Base-by-base conservation (phyloP, 2,329 filamentous ascomycete genomes). In the Rhynchosporium graminicola region DNA sequence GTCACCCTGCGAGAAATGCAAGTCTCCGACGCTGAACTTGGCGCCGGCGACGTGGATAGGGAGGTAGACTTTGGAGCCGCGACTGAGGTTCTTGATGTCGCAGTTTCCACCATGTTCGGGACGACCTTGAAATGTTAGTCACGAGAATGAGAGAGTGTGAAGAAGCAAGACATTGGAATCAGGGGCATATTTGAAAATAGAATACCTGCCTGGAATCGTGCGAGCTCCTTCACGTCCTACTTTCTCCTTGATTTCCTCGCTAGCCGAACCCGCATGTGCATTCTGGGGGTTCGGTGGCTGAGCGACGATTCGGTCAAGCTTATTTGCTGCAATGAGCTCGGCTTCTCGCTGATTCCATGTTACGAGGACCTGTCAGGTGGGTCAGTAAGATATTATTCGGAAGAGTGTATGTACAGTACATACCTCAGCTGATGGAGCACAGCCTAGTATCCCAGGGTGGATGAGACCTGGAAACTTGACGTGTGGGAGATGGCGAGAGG, bases 401-500 rank as follows among this genome's bases (percentile, higher is more conserved):
- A 15, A 13, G 5, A 7, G 20, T n/a, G 4, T 12, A 28, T 38
- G 59, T 20, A 20, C 20, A 20, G 12, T 29, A 67, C 65, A 26
- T 15, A 70, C 70, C 62, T 74, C 70, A 3, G 86, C 79, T 0
- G 90, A 94, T 0, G 93, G 93, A 0, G 93, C 93, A 72, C 92
- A 96, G 20, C 93, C 93, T 9, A 97, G 80, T 67, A 97, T 97
- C 3, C 93, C 93, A 0, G 93, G 93, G 74, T 97, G 93, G 73
- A 97, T 96, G 38, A 97, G 81, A 0, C 93, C 92, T 0, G 92
- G 86, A 74, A 97, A 97, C 47, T 91, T 88, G 47, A 97, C 92
- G 65, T 90, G 88, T 0, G 91, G 91, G 65, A 95, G 91, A 74
- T 97, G 93, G 15, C 92, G 86, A 6, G 89, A 93, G 3, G 89